phyloP scores from a whole-genome alignment of 2,329 filamentous ascomycete genomes.

The Talaromyces sp. region DNA sequence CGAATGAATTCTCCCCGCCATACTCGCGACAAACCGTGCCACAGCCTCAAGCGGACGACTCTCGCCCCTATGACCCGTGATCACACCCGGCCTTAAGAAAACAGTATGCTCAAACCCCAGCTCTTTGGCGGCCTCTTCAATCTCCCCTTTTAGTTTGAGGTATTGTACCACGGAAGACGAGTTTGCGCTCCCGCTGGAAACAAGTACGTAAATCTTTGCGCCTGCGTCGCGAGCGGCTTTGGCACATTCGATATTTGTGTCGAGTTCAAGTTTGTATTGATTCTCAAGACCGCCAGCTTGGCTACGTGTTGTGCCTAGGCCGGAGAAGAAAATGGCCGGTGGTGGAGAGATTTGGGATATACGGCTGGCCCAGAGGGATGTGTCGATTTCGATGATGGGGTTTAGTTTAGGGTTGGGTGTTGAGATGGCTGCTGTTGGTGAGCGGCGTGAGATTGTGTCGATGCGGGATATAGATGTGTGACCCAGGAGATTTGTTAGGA shows the following conservation, averaged over 20 bases:
- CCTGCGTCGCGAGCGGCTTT: constrained; percentile 70
- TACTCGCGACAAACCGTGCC: constrained; percentile 54
- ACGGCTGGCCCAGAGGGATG: constrained; percentile 62
- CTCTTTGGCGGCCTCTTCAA: constrained; percentile 72
- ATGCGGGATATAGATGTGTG: constrained; percentile 40
- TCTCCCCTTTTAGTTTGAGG: constrained; percentile 75
- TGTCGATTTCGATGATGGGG: constrained; percentile 65
- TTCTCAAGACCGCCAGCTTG: constrained; percentile 71
- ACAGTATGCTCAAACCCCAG: constrained; percentile 75
- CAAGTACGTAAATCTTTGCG: constrained; percentile 70
- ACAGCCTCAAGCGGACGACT: constrained; percentile 58
- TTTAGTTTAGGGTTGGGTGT: constrained; percentile 60
- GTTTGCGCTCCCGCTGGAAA: constrained; percentile 59
- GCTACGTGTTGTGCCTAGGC: constrained; percentile 74
- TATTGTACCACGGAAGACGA: constrained; percentile 56
- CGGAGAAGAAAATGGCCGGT: constrained; percentile 68
- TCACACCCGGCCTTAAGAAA: constrained; percentile 69
- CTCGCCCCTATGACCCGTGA: constrained; percentile 67
- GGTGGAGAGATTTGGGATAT: constrained; percentile 55
- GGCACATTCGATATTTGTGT: constrained; percentile 77
- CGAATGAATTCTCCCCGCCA: constrained; percentile 53
- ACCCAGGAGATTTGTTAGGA: constrained; percentile 57
- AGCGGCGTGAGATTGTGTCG: constrained; percentile 46
- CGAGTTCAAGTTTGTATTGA: constrained; percentile 85
- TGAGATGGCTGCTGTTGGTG: constrained; percentile 41